phyloP scores from a whole-genome alignment of 257 asterid species.

The Cruciata laevipes region DNA sequence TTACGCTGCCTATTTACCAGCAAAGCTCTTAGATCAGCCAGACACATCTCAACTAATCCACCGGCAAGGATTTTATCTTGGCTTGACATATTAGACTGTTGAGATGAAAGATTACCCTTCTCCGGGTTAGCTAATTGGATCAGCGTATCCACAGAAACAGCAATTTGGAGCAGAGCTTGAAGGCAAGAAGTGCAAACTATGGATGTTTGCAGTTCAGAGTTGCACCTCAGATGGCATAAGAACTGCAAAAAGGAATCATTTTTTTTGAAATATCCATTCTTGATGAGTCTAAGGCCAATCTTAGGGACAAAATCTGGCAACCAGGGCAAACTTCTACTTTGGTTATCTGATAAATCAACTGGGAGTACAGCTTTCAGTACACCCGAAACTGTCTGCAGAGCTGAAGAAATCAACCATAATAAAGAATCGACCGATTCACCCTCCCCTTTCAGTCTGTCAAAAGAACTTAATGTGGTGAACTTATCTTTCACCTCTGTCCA shows the following conservation, averaged over 20 bases:
- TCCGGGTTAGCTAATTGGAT: slow-evolving; percentile 51
- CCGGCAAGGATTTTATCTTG: slow-evolving; percentile 59
- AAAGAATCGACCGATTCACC: slow-evolving; percentile 34
- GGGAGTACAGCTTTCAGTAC: slow-evolving; percentile 64
- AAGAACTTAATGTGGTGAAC: slow-evolving; percentile 31
- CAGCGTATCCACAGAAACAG: slow-evolving; percentile 55
- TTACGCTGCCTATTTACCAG: slow-evolving; percentile 36
- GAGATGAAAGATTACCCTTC: slow-evolving; percentile 28
- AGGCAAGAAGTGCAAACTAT: slow-evolving; percentile 73
- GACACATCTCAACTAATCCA: slow-evolving; percentile 56
- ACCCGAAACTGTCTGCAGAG: slow-evolving; percentile 56
- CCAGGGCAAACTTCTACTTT: slow-evolving; percentile 50
- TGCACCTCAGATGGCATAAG: slow-evolving; percentile 48
- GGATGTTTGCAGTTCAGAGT: slow-evolving; percentile 40
- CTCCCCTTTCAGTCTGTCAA: slow-evolving; percentile 27
- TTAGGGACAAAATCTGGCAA: slow-evolving; percentile 84
- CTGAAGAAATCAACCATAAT: slow-evolving; percentile 71
- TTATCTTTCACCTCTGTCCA: slow-evolving; percentile 50
- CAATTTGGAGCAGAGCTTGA: slow-evolving; percentile 64
- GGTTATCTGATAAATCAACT: slow-evolving; percentile 31
- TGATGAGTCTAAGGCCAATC: slow-evolving; percentile 58
- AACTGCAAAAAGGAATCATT: slow-evolving; percentile 42
- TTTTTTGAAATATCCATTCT: slow-evolving; percentile 37
- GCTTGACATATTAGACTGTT: slow-evolving; percentile 20
- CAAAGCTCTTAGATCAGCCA: slow-evolving; percentile 36